Evolutionary conservation across 306 rosid species (phyloP).

Genomic region (Sechiopsis laciniata): DNA sequence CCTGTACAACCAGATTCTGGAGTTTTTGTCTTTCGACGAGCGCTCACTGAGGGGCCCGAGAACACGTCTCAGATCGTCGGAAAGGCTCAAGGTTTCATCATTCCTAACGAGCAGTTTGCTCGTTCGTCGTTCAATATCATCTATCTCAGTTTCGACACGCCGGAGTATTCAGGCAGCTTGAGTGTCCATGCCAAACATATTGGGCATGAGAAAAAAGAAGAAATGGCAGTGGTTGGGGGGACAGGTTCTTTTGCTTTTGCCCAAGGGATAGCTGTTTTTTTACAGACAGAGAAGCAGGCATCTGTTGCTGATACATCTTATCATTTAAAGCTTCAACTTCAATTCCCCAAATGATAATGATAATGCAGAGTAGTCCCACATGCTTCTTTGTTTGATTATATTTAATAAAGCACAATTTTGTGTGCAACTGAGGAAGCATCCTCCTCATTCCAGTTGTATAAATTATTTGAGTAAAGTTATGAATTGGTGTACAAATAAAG

Average conservation of each 20-base stretch:
- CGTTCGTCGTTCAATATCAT: slow-evolving; percentile 61
- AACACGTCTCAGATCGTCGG: slow-evolving; percentile 60
- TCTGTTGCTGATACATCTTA: slow-evolving; percentile 34
- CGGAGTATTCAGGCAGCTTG: slow-evolving; percentile 57
- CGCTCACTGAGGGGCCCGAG: slow-evolving; percentile 65
- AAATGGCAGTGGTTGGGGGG: slow-evolving; percentile 66
- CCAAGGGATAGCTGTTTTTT: slow-evolving; percentile 59
- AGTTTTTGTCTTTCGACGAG: slow-evolving; percentile 53
- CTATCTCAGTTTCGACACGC: slow-evolving; percentile 56
- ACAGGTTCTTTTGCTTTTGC: slow-evolving; percentile 90
- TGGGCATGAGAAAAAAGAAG: slow-evolving; percentile 31
- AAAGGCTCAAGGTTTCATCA: slow-evolving; percentile 64
- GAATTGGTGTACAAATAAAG: background rate
- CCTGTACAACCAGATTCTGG: slow-evolving; percentile 25
- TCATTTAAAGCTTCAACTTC: slow-evolving; percentile 56
- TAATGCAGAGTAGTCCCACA: slow-evolving; percentile 12
- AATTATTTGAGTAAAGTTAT: background rate
- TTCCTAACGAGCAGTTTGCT: slow-evolving; percentile 51
- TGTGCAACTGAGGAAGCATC: slow-evolving; percentile 3
- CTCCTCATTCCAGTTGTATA: slow-evolving; percentile 8
- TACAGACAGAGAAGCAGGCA: slow-evolving; percentile 26
- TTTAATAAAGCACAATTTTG: slow-evolving; percentile 17
- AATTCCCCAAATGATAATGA: slow-evolving; percentile 41
- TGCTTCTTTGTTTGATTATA: slow-evolving; percentile 2
- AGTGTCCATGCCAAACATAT: slow-evolving; percentile 47